phyloP scores from a whole-genome alignment of 2,329 filamentous ascomycete genomes.

The Cryphonectria carpinicola region DNA sequence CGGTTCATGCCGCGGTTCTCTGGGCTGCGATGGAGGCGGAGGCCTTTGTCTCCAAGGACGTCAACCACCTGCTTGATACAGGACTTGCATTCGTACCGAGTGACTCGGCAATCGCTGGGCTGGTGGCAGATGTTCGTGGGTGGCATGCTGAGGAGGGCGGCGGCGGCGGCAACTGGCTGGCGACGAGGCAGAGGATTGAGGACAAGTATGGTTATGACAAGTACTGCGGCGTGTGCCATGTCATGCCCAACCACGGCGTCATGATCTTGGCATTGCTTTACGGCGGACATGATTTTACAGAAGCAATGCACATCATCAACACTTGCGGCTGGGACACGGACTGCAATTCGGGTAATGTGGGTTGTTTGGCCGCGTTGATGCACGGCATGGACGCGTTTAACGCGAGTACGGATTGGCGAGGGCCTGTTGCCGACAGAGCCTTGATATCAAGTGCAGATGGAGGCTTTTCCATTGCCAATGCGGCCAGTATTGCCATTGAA shows the following conservation, averaged over 20 bases:
- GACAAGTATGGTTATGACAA: conserved; percentile 40
- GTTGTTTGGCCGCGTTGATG: conserved; percentile 42
- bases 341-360: conserved; percentile 44
- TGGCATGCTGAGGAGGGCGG: conserved; percentile 35
- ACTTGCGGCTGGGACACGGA: conserved; percentile 45
- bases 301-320: conserved; percentile 43
- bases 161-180: conserved; percentile 35
- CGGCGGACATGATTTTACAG: conserved; percentile 36
- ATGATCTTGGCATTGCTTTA: conserved; percentile 41
- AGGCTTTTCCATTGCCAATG: conserved; percentile 43
- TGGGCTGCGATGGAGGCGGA: conserved; percentile 47
- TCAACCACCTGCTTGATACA: conserved; percentile 39
- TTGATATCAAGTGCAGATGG: conserved; percentile 42
- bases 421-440: conserved; percentile 40
- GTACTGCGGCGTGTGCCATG: conserved; percentile 39
- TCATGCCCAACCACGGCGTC: conserved; percentile 41
- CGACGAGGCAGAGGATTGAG: conserved; percentile 41
- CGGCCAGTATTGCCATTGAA: conserved; percentile 38
- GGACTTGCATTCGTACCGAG: conserved; percentile 37
- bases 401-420: conserved; percentile 38
- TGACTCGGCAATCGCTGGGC: conserved; percentile 35
- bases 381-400: conserved; percentile 38
- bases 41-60: conserved; percentile 40
- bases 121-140: conserved; percentile 38
- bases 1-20: conserved; percentile 42